Conservation (phyloP, 495 filamentous ascomycete species). For the Cercophora sp. region DNA sequence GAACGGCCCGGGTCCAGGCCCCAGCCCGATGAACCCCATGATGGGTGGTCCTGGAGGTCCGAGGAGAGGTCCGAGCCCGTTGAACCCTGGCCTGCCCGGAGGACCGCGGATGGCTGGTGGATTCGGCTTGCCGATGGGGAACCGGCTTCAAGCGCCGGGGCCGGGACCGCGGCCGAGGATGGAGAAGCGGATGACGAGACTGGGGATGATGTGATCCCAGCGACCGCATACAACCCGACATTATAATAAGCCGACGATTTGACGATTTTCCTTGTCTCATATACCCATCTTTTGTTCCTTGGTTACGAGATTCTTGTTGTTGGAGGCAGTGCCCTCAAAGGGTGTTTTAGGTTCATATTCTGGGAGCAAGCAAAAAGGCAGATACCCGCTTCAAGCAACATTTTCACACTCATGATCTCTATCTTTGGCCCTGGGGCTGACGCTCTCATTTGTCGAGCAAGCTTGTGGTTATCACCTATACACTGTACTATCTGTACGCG, state of each 20-base stretch:
- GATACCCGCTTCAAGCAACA: conserved; percentile 9
- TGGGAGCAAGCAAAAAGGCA: conserved; percentile 6
- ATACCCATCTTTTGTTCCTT: conserved; percentile 2
- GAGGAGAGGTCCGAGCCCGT: conserved; percentile 4
- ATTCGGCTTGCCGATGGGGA: conserved; percentile 13
- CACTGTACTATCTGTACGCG: not conserved
- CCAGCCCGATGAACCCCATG: too few species aligned
- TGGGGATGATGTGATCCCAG: conserved; percentile 81
- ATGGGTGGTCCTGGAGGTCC: conserved; percentile 1
- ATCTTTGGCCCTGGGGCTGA: not conserved
- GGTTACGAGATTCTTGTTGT: too few species aligned
- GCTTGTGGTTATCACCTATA: not conserved
- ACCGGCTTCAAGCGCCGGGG: conserved; percentile 19
- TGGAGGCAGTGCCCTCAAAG: too few species aligned
- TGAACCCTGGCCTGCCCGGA: conserved; percentile 14
- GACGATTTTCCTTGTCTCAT: not conserved
- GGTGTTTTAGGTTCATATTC: too few species aligned
- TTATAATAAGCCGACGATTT: not conserved
- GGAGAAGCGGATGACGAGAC: conserved; percentile 75
- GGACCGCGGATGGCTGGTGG: conserved; percentile 13
- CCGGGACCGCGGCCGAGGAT: conserved; percentile 34
- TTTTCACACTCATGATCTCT: not conserved
- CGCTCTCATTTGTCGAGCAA: not conserved
- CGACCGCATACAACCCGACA: not conserved
- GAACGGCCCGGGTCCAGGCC: too few species aligned